Percentiles rank a stretch among this genome's conserved stretches.
phyloP scores from a whole-genome alignment of 495 filamentous ascomycete genomes.

The Darksidea phi region DNA sequence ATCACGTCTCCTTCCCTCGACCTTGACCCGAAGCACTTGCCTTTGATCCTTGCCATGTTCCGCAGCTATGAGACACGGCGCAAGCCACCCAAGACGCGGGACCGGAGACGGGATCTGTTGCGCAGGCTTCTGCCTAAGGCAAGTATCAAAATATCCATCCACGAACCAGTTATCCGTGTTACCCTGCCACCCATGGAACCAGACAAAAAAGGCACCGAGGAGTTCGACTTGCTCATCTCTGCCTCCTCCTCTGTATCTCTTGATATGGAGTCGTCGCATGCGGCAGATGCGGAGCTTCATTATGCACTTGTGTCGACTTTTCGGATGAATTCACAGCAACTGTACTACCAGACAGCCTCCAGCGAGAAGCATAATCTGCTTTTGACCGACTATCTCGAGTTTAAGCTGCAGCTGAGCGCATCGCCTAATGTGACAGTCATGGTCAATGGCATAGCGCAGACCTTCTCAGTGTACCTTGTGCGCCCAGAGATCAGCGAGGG shows the following conservation, averaged over 20 bases:
- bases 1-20: constrained; percentile 94
- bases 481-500: constrained; percentile 88
- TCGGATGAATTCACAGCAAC: constrained; percentile 78
- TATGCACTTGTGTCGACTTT: constrained; percentile 82
- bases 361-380: constrained; percentile 81
- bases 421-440: constrained; percentile 81
- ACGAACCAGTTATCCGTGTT: constrained; percentile 91
- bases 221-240: constrained; percentile 92
- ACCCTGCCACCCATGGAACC: constrained; percentile 73
- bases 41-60: constrained; percentile 71
- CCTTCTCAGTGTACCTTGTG: constrained; percentile 84
- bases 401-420: constrained; percentile 80
- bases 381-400: constrained; percentile 78
- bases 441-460: constrained; percentile 76
- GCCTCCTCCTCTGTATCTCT: constrained; percentile 88
- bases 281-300: constrained; percentile 75
- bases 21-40: constrained; percentile 89
- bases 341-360: constrained; percentile 90
- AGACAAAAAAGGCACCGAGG: constrained; percentile 54
- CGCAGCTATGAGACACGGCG: constrained; percentile 19
- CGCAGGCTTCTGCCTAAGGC: constrained; percentile 93
- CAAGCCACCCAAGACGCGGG: constrained; percentile 24
- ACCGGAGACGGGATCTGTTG: constrained; percentile 64
- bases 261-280: constrained; percentile 93
- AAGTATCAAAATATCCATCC: constrained; percentile 89